phyloP scores from a whole-genome alignment of 1,139 yeast genomes.

The Wickerhamomyces sp. region DNA sequence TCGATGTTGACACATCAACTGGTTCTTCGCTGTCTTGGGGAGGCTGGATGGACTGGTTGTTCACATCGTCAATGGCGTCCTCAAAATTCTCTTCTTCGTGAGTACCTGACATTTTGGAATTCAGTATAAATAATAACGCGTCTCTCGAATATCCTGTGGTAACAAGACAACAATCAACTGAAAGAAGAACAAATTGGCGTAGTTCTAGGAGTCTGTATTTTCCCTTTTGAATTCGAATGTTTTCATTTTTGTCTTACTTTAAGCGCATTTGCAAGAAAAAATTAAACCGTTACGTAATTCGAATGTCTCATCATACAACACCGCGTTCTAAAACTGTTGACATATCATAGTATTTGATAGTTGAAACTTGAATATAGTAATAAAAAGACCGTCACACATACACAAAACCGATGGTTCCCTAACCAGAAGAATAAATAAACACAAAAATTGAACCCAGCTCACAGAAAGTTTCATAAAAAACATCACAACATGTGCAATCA shows the following conservation, averaged over 20 bases:
- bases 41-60: background rate
- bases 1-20: background rate
- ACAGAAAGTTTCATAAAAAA: too few species aligned
- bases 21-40: background rate
- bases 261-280: too few species aligned
- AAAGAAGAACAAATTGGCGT: background rate
- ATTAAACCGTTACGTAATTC: too few species aligned
- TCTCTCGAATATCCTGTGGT: background rate
- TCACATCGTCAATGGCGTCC: slow-evolving; percentile 6
- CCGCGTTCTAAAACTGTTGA: too few species aligned
- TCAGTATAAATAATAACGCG: background rate
- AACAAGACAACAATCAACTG: background rate
- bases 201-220: background rate
- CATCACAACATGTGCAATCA: background rate
- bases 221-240: too few species aligned
- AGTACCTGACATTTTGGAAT: background rate
- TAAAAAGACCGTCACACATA: too few species aligned
- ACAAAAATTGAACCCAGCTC: background rate
- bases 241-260: too few species aligned
- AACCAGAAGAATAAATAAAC: too few species aligned
- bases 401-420: too few species aligned
- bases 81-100: slow-evolving; percentile 7
- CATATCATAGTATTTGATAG: too few species aligned
- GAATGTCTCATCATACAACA: too few species aligned
- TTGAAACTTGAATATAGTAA: too few species aligned